These are phyloP conservation scores for Starmerella bombicola DNA, from an alignment of 805 yeast species.

Conservation along the genomic window DNA sequence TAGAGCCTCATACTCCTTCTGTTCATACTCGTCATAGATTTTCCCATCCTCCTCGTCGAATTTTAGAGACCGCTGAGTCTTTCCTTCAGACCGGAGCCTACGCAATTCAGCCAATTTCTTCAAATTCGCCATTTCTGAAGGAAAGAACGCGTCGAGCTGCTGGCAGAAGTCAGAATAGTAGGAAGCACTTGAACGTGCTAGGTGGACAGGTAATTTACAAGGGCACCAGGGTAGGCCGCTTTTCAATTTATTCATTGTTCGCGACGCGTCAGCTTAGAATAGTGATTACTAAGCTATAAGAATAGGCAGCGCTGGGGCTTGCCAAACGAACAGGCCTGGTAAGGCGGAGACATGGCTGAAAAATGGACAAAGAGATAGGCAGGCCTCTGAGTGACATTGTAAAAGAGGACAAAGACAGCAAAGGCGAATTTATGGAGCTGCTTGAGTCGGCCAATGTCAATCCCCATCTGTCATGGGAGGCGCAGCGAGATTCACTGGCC, in stretches of 20 bases:
- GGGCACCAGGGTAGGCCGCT: no score
- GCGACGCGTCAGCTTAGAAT: no score
- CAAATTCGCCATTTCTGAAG: neutral
- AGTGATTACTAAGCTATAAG: no score
- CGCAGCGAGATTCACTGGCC: constrained; percentile 33
- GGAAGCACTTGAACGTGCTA: neutral
- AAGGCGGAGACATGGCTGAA: no score
- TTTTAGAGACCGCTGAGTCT: constrained; percentile 34
- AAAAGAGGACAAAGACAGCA: constrained; percentile 5
- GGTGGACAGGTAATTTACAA: no score
- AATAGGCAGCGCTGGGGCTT: no score
- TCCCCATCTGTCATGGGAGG: constrained; percentile 40
- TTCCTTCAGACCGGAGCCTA: constrained; percentile 28
- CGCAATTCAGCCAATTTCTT: constrained; percentile 16
- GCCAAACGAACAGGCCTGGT: no score
- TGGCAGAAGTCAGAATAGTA: neutral
- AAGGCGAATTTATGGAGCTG: constrained; percentile 28
- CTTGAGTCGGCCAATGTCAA: constrained; percentile 30
- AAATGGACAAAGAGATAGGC: neutral
- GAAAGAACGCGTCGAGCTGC: neutral
- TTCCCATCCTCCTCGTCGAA: constrained; percentile 41
- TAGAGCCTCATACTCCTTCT: constrained; percentile 58
- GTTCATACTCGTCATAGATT: constrained; percentile 82
- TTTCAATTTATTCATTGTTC: no score
- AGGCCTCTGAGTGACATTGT: constrained; percentile 1